Conservation (phyloP, 108 stramenopile species). For the Discostella pseudostelligera region DNA sequence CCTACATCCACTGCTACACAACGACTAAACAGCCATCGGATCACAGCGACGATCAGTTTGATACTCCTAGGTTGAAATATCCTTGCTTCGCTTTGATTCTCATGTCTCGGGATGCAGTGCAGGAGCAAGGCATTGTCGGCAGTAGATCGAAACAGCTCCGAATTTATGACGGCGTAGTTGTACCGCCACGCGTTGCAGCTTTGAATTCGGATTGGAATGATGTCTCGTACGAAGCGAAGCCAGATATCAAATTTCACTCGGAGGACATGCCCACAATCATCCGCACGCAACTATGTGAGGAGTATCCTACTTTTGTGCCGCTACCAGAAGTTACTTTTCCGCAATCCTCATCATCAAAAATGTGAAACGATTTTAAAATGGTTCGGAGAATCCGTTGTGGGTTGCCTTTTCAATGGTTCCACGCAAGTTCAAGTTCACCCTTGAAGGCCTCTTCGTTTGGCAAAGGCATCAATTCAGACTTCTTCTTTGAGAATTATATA, state of each 20-base stretch:
- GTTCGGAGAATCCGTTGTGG: too few relatives aligned
- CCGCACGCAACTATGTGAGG: conserved; percentile 25
- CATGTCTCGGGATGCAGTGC: conserved; percentile 26
- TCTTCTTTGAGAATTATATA: too few relatives aligned
- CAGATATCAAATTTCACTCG: not conserved
- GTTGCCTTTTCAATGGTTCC: too few relatives aligned
- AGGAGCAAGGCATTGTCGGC: conserved; percentile 16
- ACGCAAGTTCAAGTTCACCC: too few relatives aligned
- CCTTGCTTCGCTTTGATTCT: conserved; percentile 32
- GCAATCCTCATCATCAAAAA: not conserved
- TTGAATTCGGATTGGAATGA: not conserved
- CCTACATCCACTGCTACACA: conserved; percentile 21
- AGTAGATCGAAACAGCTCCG: conserved; percentile 18
- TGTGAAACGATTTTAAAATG: too few relatives aligned
- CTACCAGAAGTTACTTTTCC: conserved; percentile 31
- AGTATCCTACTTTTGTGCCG: conserved; percentile 8
- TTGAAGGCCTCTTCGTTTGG: too few relatives aligned
- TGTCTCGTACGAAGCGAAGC: not conserved
- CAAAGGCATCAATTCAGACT: too few relatives aligned
- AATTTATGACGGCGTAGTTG: conserved; percentile 32
- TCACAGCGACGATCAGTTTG: not conserved
- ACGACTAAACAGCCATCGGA: not conserved
- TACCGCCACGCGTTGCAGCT: conserved; percentile 11
- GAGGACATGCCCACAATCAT: conserved; percentile 26
- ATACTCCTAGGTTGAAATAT: not conserved